Evolutionary conservation across 805 yeast species (phyloP), one percentile per base, ranked within the genome.

Genomic region (Hanseniaspora nectarophila): DNA sequence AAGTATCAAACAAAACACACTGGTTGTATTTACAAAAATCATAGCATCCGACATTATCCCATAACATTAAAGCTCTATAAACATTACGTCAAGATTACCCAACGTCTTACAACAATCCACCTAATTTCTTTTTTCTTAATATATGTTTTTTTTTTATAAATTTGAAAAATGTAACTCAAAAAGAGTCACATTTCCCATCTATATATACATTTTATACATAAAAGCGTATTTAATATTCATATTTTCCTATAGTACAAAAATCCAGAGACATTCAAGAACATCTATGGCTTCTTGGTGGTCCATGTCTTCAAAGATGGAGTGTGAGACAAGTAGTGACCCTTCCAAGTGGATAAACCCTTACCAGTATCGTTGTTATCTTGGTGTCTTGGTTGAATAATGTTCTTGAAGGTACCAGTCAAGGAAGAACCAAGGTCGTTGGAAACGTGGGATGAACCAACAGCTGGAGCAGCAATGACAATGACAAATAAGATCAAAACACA

Each of bases 341-440:
- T 54, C 20, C 59, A 59, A 43, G 70, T 67, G 10, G 73, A 61
- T 59, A 68, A 60, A 28, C 56, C 55, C 48, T 58, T 57, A 65
- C 88, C 86, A 57, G 97, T 90, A 67, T 89, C 97, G 65, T 89
- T 85, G 71, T 86, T 81, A 61, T 72, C 68, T 62, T 75, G 77
- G 58, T 80, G 78, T 72, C 87, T 84, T 69, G 96, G 97, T 72
- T 90, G 98, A 74, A 90, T 76, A 57, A 90, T 68, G 66, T 95
- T 95, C 33, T 71, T 62, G 60, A 73, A 69, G 24, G 69, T 67
- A 60, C 74, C 74, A 21, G 73, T 67, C 39, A 63, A 48, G 12
- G 55, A 34, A 8, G 55, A 32, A 46, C 66, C 67, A 45, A 72
- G 56, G 46, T 63, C 60, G 31, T 63, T 58, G 24, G 70, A 62